A percentile compares a stretch with the other conserved stretches of the same genome.
phyloP scores from a whole-genome alignment of 768 basidiomycete species.

The Phylloporus rhodoxanthus region DNA sequence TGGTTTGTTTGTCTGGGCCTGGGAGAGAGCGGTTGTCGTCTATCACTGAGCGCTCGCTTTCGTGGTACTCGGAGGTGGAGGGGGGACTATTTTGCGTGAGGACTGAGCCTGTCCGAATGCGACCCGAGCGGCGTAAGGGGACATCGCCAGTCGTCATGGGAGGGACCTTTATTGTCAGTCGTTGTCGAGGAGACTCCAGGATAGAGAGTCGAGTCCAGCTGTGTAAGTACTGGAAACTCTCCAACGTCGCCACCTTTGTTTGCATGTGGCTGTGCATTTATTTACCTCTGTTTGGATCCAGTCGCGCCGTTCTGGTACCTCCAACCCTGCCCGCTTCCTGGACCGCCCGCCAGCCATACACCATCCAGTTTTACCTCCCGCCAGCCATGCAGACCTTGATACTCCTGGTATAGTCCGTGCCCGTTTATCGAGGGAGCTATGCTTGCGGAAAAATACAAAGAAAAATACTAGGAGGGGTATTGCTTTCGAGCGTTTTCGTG shows the following conservation, averaged over 20 bases:
- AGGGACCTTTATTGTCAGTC: constrained; percentile 19
- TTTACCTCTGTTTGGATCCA: constrained; percentile 26
- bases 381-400: not conserved
- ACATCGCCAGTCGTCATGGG: constrained; percentile 14
- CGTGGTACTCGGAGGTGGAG: constrained; percentile 31
- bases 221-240: constrained; percentile 19
- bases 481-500: constrained; percentile 9
- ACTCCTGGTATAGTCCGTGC: not conserved
- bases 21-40: constrained; percentile 19
- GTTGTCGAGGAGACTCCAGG: constrained; percentile 21
- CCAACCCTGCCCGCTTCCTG: constrained; percentile 25
- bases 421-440: not conserved
- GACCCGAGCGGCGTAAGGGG: constrained; percentile 22
- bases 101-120: constrained; percentile 19
- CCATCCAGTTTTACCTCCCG: constrained; percentile 1
- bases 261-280: constrained; percentile 25
- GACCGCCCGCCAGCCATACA: constrained; percentile 14
- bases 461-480: constrained; percentile 1
- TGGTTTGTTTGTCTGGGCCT: not conserved
- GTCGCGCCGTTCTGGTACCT: constrained; percentile 12
- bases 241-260: constrained; percentile 27
- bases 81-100: constrained; percentile 21
- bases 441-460: constrained; percentile 1
- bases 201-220: constrained; percentile 5
- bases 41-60: constrained; percentile 29